Conservation (phyloP, 2,329 filamentous ascomycete genomes). For the Blastomyces percursus region DNA sequence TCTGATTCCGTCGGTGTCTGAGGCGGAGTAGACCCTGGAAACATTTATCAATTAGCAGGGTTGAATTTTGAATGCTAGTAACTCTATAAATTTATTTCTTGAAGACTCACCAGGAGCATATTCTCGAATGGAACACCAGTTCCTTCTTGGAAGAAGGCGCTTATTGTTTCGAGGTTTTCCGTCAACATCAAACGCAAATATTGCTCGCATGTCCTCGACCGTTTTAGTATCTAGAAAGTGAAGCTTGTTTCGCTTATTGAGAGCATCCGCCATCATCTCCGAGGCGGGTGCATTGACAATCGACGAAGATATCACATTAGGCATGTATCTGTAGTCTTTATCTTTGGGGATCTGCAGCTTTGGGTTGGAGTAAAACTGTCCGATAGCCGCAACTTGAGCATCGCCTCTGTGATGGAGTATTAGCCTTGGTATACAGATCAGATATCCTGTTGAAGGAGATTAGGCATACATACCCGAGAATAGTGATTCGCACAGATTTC, state of each 20-base stretch:
- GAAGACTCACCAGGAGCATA: conserved; percentile 59
- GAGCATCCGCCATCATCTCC: conserved; percentile 74
- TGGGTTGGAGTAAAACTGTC: conserved; percentile 89
- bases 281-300: conserved; percentile 89
- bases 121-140: conserved; percentile 87
- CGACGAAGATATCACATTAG: conserved; percentile 84
- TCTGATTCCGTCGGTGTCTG: conserved; percentile 47
- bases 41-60: conserved; percentile 23
- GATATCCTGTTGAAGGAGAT: conserved; percentile 13
- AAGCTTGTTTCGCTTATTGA: conserved; percentile 82
- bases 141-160: conserved; percentile 73
- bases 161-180: conserved; percentile 86
- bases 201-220: conserved; percentile 89
- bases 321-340: conserved; percentile 91
- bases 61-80: background rate
- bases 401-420: conserved; percentile 55
- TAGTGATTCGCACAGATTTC: conserved; percentile 82
- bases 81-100: background rate
- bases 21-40: conserved; percentile 63
- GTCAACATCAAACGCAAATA: conserved; percentile 83
- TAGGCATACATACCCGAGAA: conserved; percentile 55
- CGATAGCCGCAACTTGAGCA: conserved; percentile 82
- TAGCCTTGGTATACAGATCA: conserved; percentile 10
- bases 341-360: conserved; percentile 75
- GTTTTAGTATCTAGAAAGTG: conserved; percentile 59